phyloP scores from a whole-genome alignment of 176 grass and related monocot species.

The Carex cristatella region DNA sequence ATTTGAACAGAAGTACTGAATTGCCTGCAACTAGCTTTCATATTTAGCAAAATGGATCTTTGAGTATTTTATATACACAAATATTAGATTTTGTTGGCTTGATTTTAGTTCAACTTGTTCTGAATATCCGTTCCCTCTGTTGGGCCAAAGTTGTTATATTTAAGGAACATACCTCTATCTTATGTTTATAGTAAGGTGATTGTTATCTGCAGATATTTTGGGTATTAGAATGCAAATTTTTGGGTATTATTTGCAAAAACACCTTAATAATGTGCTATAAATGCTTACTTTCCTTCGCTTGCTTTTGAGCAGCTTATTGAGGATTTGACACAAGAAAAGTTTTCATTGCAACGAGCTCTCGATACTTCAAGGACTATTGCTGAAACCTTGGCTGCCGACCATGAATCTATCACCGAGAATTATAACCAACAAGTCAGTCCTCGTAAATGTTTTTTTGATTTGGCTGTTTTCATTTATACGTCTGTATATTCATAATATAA shows the following conservation, averaged over 20 bases:
- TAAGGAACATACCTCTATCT: neutral
- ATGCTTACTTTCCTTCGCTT: constrained; percentile 1
- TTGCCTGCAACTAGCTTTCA: neutral
- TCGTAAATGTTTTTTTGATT: neutral
- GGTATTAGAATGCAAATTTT: neutral
- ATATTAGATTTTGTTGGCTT: neutral
- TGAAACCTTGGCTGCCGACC: constrained; percentile 71
- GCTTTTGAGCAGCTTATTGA: constrained; percentile 77
- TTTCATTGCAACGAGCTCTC: constrained; percentile 80
- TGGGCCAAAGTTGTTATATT: neutral
- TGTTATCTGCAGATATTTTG: neutral
- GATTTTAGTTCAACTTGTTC: neutral
- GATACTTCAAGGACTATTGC: constrained; percentile 71
- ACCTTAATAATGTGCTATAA: neutral
- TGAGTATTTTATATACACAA: neutral
- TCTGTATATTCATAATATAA: neutral
- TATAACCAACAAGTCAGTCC: constrained; percentile 86
- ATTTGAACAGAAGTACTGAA: neutral
- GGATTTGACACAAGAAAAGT: constrained; percentile 96
- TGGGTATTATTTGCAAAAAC: constrained; percentile 16
- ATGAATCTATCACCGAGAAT: constrained; percentile 87
- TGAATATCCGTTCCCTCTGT: neutral
- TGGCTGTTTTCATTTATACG: neutral
- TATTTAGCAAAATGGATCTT: neutral
- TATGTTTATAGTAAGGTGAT: constrained; percentile 1